phyloP scores from a whole-genome alignment of 805 yeast species.

The Candida railenensis region DNA sequence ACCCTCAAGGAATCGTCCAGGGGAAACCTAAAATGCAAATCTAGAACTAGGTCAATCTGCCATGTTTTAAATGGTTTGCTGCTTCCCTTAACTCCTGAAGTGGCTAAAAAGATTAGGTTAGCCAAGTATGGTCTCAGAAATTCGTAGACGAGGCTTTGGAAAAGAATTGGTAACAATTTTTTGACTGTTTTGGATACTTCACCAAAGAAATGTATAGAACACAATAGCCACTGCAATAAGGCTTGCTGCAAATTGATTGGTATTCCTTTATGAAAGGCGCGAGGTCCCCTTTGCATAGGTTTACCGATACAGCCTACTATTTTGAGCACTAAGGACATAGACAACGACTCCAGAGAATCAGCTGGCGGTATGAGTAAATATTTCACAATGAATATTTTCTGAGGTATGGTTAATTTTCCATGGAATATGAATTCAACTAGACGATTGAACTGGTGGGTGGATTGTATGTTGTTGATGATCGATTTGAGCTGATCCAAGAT shows the following conservation, averaged over 20 bases:
- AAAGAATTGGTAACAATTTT: constrained; percentile 15
- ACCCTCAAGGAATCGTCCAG: constrained; percentile 24
- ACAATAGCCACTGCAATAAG: constrained; percentile 23
- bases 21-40: constrained; percentile 29
- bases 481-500: neutral
- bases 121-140: constrained; percentile 21
- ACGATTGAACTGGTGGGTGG: neutral
- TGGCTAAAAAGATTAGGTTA: constrained; percentile 17
- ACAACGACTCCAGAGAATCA: neutral
- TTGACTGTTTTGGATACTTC: constrained; percentile 11
- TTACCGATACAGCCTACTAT: constrained; percentile 3
- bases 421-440: neutral
- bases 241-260: constrained; percentile 14
- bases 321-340: neutral
- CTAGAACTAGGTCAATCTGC: constrained; percentile 30
- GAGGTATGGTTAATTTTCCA: neutral
- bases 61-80: constrained; percentile 16
- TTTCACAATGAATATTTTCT: constrained; percentile 2
- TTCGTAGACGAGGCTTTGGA: constrained; percentile 22
- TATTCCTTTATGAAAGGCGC: neutral
- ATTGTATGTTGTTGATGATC: neutral
- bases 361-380: neutral
- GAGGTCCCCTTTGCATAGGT: constrained; percentile 1
- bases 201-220: constrained; percentile 16
- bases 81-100: neutral